phyloP scores from a whole-genome alignment of 208 protist genomes.

The Entamoeba dispar region DNA sequence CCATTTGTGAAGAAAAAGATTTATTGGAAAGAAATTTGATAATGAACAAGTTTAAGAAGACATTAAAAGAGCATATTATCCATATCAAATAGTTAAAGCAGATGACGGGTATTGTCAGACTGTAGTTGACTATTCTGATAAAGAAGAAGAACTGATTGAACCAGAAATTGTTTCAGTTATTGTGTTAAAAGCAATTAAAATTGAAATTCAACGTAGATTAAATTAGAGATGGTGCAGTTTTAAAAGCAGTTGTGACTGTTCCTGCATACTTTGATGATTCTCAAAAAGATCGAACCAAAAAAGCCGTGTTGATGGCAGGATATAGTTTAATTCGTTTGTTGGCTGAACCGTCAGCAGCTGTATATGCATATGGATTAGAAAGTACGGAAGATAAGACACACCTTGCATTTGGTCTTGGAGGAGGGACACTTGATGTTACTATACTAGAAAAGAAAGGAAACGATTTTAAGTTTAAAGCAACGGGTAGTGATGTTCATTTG shows the following conservation, averaged over 20 bases:
- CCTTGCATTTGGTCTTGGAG: constrained; percentile 36
- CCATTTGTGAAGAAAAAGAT: background rate
- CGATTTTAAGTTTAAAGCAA: constrained; percentile 67
- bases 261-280: constrained; percentile 84
- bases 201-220: constrained; percentile 24
- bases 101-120: too few relatives aligned
- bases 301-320: constrained; percentile 62
- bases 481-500: constrained; percentile 75
- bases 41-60: too few relatives aligned
- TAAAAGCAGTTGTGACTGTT: constrained; percentile 25
- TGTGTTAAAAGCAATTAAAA: constrained; percentile 5
- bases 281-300: constrained; percentile 63
- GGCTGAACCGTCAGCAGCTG: constrained; percentile 96
- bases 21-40: too few relatives aligned
- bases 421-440: constrained; percentile 94
- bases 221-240: constrained; percentile 16
- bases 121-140: constrained; percentile 2
- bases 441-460: constrained; percentile 77
- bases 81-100: too few relatives aligned
- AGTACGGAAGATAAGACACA: background rate
- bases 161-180: constrained; percentile 28
- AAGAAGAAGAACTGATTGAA: background rate
- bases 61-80: background rate
- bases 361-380: constrained; percentile 68
- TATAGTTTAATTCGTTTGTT: constrained; percentile 91